Evolutionary conservation across 306 rosid genomes (phyloP), one percentile per base, ranked within the genome.

Genomic region (Lotus japonicus): DNA sequence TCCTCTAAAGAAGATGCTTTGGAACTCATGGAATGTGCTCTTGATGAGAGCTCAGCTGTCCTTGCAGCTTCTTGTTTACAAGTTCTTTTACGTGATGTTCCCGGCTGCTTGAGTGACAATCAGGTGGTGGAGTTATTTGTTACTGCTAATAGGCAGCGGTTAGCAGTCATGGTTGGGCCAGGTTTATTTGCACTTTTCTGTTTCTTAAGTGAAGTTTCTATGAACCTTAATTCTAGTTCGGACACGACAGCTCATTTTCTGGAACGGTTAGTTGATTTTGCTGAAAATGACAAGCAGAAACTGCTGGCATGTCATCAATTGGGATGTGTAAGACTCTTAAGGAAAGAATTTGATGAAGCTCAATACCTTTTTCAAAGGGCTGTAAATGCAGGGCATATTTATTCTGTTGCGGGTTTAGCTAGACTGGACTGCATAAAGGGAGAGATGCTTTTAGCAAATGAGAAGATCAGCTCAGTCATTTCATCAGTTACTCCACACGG

Each of bases 41-140:
- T 92, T 44, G 95, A 81, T 70, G 88, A 92, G 75, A 81, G 82
- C 50, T 84, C 96, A 31, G 71, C 64, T 36, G 85, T 84, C 67
- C 94, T 92, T 59, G 94, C 92, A 13, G 90, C 88, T 6, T 77
- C 97, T 9, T 89, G 97, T 71, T 80, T 92, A 79, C 97, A 92
- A 83, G 76, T 83, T 18, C 81, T 92, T 78, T 80, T 92, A 64
- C 81, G 88, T 10, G 90, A 92, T 64, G 87, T 92, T 63, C 95
- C 90, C 19, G 71, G 76, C 70, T 87, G 91, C 72, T 80, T 92
- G 78, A 78, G 80, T 51, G 96, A 92, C 60, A 45, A 73, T 49
- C 80, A 75, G 58, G 88, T 92, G 52, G 88, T 82, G 33, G 88
- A 84, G 41, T 81, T 89, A 69, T 87, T 92, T 77, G 75, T 73